Conservation (phyloP, 2,329 filamentous ascomycete genomes). For the Neopestalotiopsis sp. region DNA sequence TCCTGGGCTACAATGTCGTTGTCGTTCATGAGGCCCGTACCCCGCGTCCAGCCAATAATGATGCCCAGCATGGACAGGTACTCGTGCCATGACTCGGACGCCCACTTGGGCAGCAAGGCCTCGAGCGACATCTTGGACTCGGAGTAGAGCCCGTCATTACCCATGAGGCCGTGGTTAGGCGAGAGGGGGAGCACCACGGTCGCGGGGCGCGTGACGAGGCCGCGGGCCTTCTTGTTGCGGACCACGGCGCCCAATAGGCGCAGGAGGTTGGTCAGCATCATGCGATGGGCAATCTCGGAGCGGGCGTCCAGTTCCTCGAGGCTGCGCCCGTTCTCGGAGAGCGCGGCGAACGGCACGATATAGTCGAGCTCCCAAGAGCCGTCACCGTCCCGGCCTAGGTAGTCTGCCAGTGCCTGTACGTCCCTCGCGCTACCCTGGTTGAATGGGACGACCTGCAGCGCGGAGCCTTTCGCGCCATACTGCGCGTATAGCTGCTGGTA, state of each 20-base stretch:
- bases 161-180: slow-evolving; percentile 49
- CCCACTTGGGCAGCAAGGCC: slow-evolving; percentile 38
- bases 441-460: too few relatives aligned
- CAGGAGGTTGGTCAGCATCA: slow-evolving; percentile 47
- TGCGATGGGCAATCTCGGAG: slow-evolving; percentile 43
- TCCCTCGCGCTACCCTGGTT: too few relatives aligned
- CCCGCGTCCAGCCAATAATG: slow-evolving; percentile 51
- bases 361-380: too few relatives aligned
- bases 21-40: slow-evolving; percentile 47
- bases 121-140: slow-evolving; percentile 43
- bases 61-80: slow-evolving; percentile 46
- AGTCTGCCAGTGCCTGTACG: too few relatives aligned
- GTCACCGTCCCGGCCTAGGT: too few relatives aligned
- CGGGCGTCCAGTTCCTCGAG: slow-evolving; percentile 8
- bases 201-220: slow-evolving; percentile 35
- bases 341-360: too few relatives aligned
- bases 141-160: slow-evolving; percentile 30
- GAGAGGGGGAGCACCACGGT: slow-evolving; percentile 48
- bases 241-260: slow-evolving; percentile 41
- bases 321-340: too few relatives aligned
- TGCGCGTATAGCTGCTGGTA: too few relatives aligned
- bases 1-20: slow-evolving; percentile 46
- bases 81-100: slow-evolving; percentile 42
- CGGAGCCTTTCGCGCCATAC: too few relatives aligned
- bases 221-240: slow-evolving; percentile 32